Evolutionary conservation across 352 stramenopile species (phyloP), one percentile per base, ranked within the genome.

Genomic region (Peronospora tabacina): DNA sequence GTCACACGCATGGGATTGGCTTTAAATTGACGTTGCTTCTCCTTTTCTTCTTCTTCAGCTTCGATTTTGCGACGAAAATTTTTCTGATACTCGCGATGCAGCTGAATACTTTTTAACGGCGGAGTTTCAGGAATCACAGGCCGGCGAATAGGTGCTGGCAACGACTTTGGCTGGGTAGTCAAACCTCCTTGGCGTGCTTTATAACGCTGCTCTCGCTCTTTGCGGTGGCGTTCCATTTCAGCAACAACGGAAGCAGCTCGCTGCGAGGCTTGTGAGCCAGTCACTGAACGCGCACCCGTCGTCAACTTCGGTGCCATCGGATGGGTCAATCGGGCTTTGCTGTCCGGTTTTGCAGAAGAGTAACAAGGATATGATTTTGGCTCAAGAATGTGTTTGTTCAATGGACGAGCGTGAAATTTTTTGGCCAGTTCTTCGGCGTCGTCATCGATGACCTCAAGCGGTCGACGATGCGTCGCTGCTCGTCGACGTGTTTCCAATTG

Each of bases 361-460:
- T 70, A 64, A 2, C 40, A 49, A 40, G 61, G 63, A 13, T 61
- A 54, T 8, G 63, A 49, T 26, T 66, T 70, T 0, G 67, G 47
- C 36, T 79, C 62, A 12, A 90, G 53, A 30, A 90, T 73, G 11
- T 54, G 66, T 19, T 66, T 65, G 32, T 71, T 79, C 16, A 92
- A 55, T n/a, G 81, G 78, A 3, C 68, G 57, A 24, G 78, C 78
- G 29, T 88, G 81, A 49, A 92, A 92, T 45, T 92, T 87, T 35
- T 73, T 82, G 11, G 70, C 59, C 45, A 92, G 42, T 44, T 92
- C 81, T 40, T 87, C 67, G 0, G 63, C 72, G 37, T 92, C 81
- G 43, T 85, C 66, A 50, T 92, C 75, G n/a, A 75, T 54, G 22
- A 77, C 48, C 13, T 85, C 66, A 7, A 84, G 43, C 3, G 73